Evolutionary conservation across 2,329 filamentous ascomycete species (phyloP).

Genomic region (Exophiala alcalophila): DNA sequence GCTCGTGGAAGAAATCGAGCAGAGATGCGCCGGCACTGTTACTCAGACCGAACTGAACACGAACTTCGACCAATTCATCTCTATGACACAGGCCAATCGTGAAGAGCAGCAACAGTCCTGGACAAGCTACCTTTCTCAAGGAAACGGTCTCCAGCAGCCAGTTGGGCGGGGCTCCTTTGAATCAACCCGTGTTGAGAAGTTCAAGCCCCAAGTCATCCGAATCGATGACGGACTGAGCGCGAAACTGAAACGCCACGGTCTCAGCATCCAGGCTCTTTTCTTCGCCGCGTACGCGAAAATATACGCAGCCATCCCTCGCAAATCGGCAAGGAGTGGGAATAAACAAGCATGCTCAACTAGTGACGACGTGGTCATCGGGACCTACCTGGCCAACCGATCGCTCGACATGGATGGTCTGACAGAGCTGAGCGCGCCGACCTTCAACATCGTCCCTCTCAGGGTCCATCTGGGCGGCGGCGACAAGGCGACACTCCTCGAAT

Average conservation of each 20-base stretch:
- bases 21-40: conserved; percentile 38
- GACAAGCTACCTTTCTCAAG: conserved; percentile 38
- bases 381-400: conserved; percentile 79
- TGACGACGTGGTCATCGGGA: conserved; percentile 61
- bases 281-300: conserved; percentile 66
- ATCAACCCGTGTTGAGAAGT: conserved; percentile 39
- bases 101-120: conserved; percentile 41
- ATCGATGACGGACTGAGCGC: conserved; percentile 43
- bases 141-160: conserved; percentile 3
- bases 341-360: conserved; percentile 1
- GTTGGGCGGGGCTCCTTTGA: conserved; percentile 15
- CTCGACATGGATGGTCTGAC: conserved; percentile 51
- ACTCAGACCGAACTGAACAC: conserved; percentile 24
- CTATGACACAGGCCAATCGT: background rate
- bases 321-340: conserved; percentile 7
- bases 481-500: conserved; percentile 40
- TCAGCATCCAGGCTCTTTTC: conserved; percentile 71
- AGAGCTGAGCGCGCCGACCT: conserved; percentile 62
- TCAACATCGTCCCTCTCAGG: conserved; percentile 73
- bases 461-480: conserved; percentile 46
- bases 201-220: conserved; percentile 46
- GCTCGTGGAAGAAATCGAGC: conserved; percentile 55
- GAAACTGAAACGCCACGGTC: conserved; percentile 50
- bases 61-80: conserved; percentile 29
- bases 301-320: conserved; percentile 40